Conservation (phyloP, 371 early-diverging fungal species). For the Umbelopsis sp. region DNA sequence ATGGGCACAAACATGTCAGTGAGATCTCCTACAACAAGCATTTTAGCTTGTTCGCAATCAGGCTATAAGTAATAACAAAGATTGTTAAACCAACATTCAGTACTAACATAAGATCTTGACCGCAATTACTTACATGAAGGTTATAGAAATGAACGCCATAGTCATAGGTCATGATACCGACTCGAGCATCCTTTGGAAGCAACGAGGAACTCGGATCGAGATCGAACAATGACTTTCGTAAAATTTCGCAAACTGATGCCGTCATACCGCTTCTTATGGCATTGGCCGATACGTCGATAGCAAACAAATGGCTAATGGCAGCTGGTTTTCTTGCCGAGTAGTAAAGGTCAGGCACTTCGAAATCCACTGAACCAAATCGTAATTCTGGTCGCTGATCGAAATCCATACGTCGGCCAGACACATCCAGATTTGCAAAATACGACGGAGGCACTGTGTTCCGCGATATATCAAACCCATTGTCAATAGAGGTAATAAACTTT, state of each 20-base stretch:
- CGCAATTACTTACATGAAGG: conserved; percentile 60
- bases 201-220: conserved; percentile 32
- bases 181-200: conserved; percentile 57
- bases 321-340: conserved; percentile 66
- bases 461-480: too few relatives aligned
- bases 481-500: too few relatives aligned
- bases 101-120: background rate
- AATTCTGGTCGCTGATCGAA: conserved; percentile 89
- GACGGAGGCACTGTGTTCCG: conserved; percentile 68
- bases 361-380: conserved; percentile 89
- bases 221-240: conserved; percentile 76
- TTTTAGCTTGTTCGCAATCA: conserved; percentile 84
- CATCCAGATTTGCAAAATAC: conserved; percentile 95
- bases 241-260: conserved; percentile 65
- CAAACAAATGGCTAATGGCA: conserved; percentile 87
- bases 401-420: conserved; percentile 92
- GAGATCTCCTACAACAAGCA: conserved; percentile 96
- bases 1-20: conserved; percentile 93
- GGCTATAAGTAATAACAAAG: conserved; percentile 45
- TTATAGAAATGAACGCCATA: conserved; percentile 93
- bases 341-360: conserved; percentile 82
- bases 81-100: background rate
- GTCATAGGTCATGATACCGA: conserved; percentile 94
- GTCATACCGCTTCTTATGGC: conserved; percentile 87
- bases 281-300: conserved; percentile 91